Evolutionary conservation across 306 rosid genomes (phyloP).

Genomic region (Dalbergia cochinchinensis): DNA sequence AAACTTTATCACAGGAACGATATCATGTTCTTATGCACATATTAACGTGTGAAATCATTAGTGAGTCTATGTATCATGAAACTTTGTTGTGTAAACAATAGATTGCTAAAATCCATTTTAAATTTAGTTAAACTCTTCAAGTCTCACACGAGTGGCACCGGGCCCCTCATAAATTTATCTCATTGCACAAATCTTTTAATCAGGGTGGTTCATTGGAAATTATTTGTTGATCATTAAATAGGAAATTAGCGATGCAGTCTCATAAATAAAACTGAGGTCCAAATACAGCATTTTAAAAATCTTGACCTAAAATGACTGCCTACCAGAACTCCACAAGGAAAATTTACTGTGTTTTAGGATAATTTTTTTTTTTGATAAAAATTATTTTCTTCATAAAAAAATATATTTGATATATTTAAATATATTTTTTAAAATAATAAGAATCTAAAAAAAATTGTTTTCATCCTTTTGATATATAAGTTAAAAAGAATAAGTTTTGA

Average conservation of each 20-base stretch:
- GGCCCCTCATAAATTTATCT: constrained; percentile 1
- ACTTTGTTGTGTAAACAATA: constrained; percentile 5
- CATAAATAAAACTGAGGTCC: constrained; percentile 15
- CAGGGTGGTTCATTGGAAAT: not conserved
- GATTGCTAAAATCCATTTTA: not conserved
- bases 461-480: too few species aligned
- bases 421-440: too few species aligned
- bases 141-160: not conserved
- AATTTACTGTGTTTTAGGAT: not conserved
- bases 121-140: not conserved
- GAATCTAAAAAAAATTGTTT: too few species aligned
- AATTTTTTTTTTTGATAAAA: too few species aligned
- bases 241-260: not conserved
- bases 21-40: not conserved
- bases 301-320: constrained; percentile 9
- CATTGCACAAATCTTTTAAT: not conserved
- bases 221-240: not conserved
- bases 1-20: not conserved
- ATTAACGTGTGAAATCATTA: not conserved
- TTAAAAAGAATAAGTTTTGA: too few species aligned
- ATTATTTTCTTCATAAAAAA: too few species aligned
- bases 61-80: not conserved
- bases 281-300: not conserved
- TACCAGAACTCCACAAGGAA: not conserved
- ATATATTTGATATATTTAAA: too few species aligned